These are phyloP conservation scores for Rhynchospora tenuis DNA, from an alignment of 176 grass and related monocot species.

Conservation along the genomic window DNA sequence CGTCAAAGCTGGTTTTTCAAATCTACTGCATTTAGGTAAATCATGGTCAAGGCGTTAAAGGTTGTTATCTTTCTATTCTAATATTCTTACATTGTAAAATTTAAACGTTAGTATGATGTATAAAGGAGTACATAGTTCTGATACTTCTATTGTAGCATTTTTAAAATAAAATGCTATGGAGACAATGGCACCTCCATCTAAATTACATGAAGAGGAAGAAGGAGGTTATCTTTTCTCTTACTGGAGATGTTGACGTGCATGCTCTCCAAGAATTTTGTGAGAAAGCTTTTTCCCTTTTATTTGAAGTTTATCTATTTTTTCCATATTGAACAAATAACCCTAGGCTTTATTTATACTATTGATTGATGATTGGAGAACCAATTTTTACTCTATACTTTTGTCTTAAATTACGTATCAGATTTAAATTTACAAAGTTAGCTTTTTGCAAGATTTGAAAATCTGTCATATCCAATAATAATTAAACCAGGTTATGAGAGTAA, in stretches of 20 bases:
- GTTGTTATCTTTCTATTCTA: neutral
- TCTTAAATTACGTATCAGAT: too few relatives aligned
- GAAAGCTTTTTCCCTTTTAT: slow-evolving; percentile 46
- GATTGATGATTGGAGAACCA: too few relatives aligned
- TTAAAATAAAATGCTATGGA: slow-evolving; percentile 63
- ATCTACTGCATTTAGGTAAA: slow-evolving; percentile 83
- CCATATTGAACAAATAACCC: neutral
- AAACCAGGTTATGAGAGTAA: too few relatives aligned
- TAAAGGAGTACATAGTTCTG: neutral
- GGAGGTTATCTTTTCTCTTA: slow-evolving; percentile 77
- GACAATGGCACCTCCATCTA: slow-evolving; percentile 53
- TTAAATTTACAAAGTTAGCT: too few relatives aligned
- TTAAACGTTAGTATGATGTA: neutral
- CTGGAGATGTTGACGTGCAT: slow-evolving; percentile 78
- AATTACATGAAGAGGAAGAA: slow-evolving; percentile 68
- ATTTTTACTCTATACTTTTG: too few relatives aligned
- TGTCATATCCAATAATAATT: too few relatives aligned
- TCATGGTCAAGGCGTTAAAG: neutral
- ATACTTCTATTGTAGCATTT: slow-evolving; percentile 42
- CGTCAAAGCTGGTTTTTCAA: slow-evolving; percentile 86
- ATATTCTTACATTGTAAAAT: neutral
- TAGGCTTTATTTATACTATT: neutral
- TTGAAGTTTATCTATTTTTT: neutral
- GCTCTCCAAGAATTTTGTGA: slow-evolving; percentile 86
- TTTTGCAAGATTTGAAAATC: too few relatives aligned